Evolutionary conservation across 768 basidiomycete genomes (phyloP), one percentile per base, ranked within the genome.

Genomic region (Suillus subalutaceus): DNA sequence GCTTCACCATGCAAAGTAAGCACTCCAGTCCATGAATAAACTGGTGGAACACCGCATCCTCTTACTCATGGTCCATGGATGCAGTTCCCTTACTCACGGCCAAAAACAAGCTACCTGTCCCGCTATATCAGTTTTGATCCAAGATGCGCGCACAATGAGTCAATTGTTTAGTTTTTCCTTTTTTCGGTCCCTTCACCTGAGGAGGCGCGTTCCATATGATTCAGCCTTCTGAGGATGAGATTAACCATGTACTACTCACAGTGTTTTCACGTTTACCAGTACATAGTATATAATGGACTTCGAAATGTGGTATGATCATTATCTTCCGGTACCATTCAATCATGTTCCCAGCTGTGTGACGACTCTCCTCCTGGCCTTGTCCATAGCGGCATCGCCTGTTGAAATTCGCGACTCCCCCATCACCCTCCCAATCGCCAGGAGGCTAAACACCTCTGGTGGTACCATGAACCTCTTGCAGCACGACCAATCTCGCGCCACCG

Each of bases 351-450:
- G 44, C 20, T 20, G 44, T 7, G n/a, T 86, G 64, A 80, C 80
- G 44, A 77, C 80, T 56, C 71, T 86, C 44, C 72, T 85, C 53
- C 79, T 86, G 53, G 82, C 82, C 58, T 69, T 86, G 52, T 77
- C 80, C 41, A 82, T 83, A 55, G 80, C 76, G 57, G 82, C 83
- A 53, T 81, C 80, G 53, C 83, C 83, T 0, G 73, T 84, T 55
- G 68, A 74, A 58, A 72, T 86, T 35, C 75, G 79, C 63, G 71
- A 78, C 63, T 76, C 80, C 13, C 76, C 72, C 38, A 76, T 86
- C 58, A 81, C 81, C 6, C 72, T 90, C 32, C 79, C 85, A 30
- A 74, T 90, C 56, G 82, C 86, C 23, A 83, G 83, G 71, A 78
- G 80, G 63, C 69, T 88, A 72, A 88, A 88, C 75, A 66, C 80